phyloP scores from a whole-genome alignment of 1,139 yeast species.

The Sugiyamaella castrensis region DNA sequence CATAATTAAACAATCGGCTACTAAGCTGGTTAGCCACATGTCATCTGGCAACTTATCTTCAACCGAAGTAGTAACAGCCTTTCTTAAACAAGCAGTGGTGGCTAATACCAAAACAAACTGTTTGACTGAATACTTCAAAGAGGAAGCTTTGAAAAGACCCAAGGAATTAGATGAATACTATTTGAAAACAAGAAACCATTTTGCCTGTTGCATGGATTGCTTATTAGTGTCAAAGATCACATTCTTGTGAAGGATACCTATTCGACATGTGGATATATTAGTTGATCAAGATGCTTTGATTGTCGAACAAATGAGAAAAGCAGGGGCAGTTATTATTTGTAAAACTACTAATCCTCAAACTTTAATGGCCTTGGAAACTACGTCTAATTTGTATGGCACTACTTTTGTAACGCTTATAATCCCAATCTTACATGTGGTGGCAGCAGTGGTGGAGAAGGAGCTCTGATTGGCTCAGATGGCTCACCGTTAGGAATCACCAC shows the following conservation, averaged over 20 bases:
- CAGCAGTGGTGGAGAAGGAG: conserved; percentile 62
- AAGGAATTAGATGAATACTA: not conserved
- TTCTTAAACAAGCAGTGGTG: not conserved
- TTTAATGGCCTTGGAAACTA: conserved; percentile 54
- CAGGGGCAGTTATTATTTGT: conserved; percentile 33
- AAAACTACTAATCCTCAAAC: conserved; percentile 58
- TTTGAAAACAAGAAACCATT: not conserved
- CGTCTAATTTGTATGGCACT: conserved; percentile 45
- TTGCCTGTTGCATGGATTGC: not conserved
- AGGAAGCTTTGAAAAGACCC: not conserved
- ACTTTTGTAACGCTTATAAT: conserved; percentile 50
- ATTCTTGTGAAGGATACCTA: not conserved
- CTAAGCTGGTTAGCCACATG: too few species aligned
- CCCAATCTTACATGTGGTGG: conserved; percentile 51
- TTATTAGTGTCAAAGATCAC: not conserved
- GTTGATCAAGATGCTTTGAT: not conserved
- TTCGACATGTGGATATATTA: not conserved
- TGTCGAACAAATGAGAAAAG: not conserved
- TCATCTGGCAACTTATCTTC: not conserved
- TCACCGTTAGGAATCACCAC: conserved; percentile 56
- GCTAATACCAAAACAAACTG: not conserved
- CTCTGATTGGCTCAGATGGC: conserved; percentile 50
- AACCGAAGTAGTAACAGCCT: not conserved
- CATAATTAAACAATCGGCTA: too few species aligned
- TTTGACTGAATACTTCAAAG: not conserved